Conservation (phyloP, 2,329 filamentous ascomycete genomes). For the Colletotrichum camelliae region DNA sequence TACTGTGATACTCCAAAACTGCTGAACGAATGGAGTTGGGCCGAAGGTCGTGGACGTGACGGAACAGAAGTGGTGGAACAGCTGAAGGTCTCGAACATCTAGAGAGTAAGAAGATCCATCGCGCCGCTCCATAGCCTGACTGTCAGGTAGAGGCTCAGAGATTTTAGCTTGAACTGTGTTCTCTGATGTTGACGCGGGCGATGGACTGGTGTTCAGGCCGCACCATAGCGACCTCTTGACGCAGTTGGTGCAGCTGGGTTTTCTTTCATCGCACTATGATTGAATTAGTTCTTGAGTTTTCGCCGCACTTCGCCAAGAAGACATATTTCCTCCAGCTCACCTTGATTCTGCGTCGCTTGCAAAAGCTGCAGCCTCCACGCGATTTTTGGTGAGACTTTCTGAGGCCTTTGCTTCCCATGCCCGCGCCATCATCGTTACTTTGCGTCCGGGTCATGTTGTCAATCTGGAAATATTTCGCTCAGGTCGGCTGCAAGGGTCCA, state of each 20-base stretch:
- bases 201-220: neutral
- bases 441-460: neutral
- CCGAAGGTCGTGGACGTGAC: neutral
- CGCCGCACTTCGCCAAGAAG: neutral
- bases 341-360: neutral
- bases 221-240: neutral
- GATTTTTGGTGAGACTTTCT: neutral
- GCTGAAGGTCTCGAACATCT: neutral
- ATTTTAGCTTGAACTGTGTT: fast-evolving
- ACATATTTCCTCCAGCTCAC: neutral
- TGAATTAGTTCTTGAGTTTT: fast-evolving
- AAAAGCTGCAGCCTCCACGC: neutral
- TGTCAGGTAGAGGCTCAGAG: neutral
- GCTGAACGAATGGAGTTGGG: neutral
- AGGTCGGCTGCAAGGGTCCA: neutral
- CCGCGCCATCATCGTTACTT: too few species aligned
- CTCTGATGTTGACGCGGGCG: neutral
- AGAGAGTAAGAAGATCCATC: neutral
- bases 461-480: neutral
- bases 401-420: neutral
- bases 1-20: neutral
- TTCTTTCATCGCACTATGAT: neutral
- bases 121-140: neutral
- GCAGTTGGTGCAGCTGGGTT: neutral
- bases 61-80: neutral